Evolutionary conservation across 2,329 filamentous ascomycete genomes (phyloP).

Genomic region (Phialophora chinensis): DNA sequence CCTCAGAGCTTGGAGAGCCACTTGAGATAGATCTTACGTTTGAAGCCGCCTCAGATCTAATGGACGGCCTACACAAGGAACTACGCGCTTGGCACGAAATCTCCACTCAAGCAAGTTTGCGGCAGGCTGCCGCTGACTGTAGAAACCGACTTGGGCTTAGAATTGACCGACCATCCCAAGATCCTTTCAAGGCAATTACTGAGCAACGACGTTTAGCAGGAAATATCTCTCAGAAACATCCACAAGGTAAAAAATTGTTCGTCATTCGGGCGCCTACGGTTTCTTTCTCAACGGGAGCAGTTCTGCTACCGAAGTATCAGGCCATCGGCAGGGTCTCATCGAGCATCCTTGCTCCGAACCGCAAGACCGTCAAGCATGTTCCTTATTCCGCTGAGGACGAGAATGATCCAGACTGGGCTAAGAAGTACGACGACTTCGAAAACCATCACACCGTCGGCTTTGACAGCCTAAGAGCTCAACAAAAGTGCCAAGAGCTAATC

Average conservation of each 20-base stretch:
- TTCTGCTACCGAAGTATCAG: slow-evolving; percentile 35
- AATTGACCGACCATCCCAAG: slow-evolving; percentile 12
- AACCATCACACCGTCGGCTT: slow-evolving; percentile 31
- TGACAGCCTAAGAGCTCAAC: slow-evolving; percentile 24
- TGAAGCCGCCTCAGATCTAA: slow-evolving; percentile 15
- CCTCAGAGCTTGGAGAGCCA: background rate
- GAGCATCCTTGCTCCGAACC: slow-evolving; percentile 37
- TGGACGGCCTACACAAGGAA: slow-evolving; percentile 17
- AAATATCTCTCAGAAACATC: background rate
- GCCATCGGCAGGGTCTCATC: slow-evolving; percentile 35
- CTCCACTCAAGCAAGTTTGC: slow-evolving; percentile 24
- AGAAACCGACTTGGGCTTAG: slow-evolving; percentile 11
- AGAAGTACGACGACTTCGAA: slow-evolving; percentile 32
- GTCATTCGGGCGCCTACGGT: slow-evolving; percentile 10
- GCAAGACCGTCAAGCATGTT: slow-evolving; percentile 33
- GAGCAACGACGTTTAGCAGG: slow-evolving; percentile 12
- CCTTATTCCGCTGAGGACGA: slow-evolving; percentile 39
- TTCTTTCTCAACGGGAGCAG: slow-evolving; percentile 10
- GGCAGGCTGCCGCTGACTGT: slow-evolving; percentile 24
- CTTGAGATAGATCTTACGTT: slow-evolving; percentile 14
- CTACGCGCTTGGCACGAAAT: slow-evolving; percentile 24
- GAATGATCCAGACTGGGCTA: slow-evolving; percentile 27
- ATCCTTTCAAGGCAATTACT: slow-evolving; percentile 26
- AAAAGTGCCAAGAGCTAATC: slow-evolving; percentile 33
- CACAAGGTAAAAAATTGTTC: slow-evolving; percentile 16